A percentile compares a stretch with the other conserved stretches of the same genome.
Conservation (phyloP, 2,329 filamentous ascomycete genomes). For the Penicillium oxalicum region DNA sequence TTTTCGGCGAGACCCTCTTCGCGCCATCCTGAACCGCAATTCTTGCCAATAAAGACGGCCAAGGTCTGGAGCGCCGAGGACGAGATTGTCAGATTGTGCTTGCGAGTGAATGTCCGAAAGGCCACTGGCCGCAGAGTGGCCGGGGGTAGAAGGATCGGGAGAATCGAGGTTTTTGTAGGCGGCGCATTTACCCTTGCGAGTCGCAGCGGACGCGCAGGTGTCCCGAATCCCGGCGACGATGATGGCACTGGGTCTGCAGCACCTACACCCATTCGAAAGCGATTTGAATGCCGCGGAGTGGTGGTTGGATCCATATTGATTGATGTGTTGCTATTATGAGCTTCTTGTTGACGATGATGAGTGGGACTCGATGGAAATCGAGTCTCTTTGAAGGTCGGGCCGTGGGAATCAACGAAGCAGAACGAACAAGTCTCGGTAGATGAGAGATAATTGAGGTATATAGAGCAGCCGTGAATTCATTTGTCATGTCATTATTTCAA, state of each 20-base stretch:
- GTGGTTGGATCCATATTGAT: constrained; percentile 17
- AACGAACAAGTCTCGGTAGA: too few relatives aligned
- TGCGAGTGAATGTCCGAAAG: constrained; percentile 94
- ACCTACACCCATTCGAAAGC: constrained; percentile 24
- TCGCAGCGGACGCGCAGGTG: constrained; percentile 68
- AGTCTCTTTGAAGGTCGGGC: too few relatives aligned
- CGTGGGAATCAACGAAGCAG: too few relatives aligned
- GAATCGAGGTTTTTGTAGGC: constrained; percentile 57
- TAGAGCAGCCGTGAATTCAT: too few relatives aligned
- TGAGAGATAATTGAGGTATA: neutral
- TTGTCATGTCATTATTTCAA: too few relatives aligned
- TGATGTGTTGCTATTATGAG: neutral
- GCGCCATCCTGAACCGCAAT: constrained; percentile 94
- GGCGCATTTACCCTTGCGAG: constrained; percentile 38
- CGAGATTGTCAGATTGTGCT: constrained; percentile 87
- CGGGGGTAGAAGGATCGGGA: constrained; percentile 84
- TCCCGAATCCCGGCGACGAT: constrained; percentile 85
- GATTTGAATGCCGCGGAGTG: constrained; percentile 20
- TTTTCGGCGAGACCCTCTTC: constrained; percentile 90
- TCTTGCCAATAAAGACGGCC: constrained; percentile 81
- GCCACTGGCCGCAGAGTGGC: constrained; percentile 82
- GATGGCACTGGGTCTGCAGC: constrained; percentile 64
- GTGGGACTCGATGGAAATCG: neutral
- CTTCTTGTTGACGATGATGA: neutral
- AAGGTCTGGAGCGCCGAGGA: constrained; percentile 79